phyloP scores from a whole-genome alignment of 225 moss, liverwort and hornwort genomes.

The Thuidium tamariscinum region DNA sequence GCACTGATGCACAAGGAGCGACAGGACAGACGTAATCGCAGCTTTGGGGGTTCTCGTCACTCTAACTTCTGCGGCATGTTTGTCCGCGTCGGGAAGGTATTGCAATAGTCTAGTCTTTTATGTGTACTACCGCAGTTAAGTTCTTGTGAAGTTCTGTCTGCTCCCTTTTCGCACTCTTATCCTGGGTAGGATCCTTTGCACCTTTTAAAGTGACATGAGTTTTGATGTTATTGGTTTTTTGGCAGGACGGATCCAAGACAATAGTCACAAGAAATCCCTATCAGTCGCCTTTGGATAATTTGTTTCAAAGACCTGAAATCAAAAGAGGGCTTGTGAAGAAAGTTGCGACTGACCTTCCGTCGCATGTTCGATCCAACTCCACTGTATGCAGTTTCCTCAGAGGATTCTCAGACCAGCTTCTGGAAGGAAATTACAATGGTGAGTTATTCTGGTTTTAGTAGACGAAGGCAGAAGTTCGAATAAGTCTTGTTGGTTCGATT shows the following conservation, averaged over 20 bases:
- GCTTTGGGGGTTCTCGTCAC: constrained; percentile 35
- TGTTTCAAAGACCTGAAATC: constrained; percentile 75
- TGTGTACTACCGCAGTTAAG: background rate
- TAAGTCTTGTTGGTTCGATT: background rate
- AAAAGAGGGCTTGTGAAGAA: constrained; percentile 79
- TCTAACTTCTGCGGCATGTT: constrained; percentile 73
- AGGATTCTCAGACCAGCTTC: constrained; percentile 68
- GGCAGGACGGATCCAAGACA: constrained; percentile 80
- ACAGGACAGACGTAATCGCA: constrained; percentile 15
- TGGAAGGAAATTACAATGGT: constrained; percentile 85
- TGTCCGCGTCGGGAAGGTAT: constrained; percentile 60
- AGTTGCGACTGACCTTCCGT: constrained; percentile 48
- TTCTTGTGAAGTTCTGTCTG: background rate
- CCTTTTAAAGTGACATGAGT: background rate
- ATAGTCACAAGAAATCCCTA: constrained; percentile 51
- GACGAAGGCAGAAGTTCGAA: background rate
- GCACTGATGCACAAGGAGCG: constrained; percentile 48
- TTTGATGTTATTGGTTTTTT: background rate
- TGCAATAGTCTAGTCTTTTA: background rate
- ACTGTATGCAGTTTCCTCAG: constrained; percentile 53
- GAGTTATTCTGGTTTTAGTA: constrained; percentile 1
- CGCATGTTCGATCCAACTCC: constrained; percentile 25
- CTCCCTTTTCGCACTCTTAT: background rate
- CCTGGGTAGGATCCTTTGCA: background rate
- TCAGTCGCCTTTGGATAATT: constrained; percentile 69